A percentile compares a stretch with the other conserved stretches of the same genome.
These are phyloP conservation scores for Diplodia seriata DNA, from an alignment of 2,329 filamentous ascomycete species.

Conservation along the genomic window DNA sequence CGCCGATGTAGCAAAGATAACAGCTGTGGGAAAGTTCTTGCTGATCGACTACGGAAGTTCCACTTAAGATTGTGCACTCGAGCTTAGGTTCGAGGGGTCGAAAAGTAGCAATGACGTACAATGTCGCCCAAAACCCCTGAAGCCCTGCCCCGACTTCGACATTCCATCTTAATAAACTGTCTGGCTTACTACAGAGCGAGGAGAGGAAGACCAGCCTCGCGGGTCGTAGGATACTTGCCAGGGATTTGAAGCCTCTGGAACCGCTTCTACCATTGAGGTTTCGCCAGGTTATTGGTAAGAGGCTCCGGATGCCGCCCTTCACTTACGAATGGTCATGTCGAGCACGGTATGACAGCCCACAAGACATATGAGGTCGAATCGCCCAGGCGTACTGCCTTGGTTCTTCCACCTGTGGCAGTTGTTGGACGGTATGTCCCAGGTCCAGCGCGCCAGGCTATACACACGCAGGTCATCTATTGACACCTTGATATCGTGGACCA, in stretches of 20 bases:
- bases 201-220: background rate
- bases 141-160: too few species aligned
- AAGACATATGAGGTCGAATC: background rate
- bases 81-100: too few species aligned
- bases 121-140: too few species aligned
- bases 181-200: too few species aligned
- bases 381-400: background rate
- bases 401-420: background rate
- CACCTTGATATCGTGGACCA: too few species aligned
- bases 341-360: background rate
- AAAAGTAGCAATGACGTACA: too few species aligned
- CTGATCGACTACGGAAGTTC: too few species aligned
- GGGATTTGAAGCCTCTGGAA: background rate
- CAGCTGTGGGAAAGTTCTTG: too few species aligned
- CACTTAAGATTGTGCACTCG: too few species aligned
- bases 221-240: background rate
- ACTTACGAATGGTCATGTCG: background rate
- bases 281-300: background rate
- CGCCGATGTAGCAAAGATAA: background rate
- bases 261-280: background rate
- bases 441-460: too few species aligned
- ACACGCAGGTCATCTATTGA: too few species aligned
- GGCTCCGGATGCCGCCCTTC: background rate
- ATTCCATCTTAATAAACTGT: too few species aligned
- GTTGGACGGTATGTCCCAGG: background rate